Evolutionary conservation across 768 basidiomycete species (phyloP).

Genomic region (Tephrocybe sp.): DNA sequence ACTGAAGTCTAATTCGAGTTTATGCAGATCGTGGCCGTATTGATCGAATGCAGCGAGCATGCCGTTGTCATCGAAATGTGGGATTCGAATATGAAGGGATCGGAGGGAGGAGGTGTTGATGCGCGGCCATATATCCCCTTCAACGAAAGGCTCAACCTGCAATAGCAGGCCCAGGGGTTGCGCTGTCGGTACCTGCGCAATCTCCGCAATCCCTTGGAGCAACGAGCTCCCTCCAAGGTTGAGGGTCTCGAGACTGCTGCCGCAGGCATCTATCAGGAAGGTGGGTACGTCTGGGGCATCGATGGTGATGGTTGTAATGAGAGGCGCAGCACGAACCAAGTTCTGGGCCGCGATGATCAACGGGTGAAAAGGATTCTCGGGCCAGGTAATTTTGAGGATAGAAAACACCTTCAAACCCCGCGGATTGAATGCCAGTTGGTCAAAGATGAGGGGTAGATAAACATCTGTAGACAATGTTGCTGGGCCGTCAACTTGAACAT

Average conservation of each 20-base stretch:
- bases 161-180: background rate
- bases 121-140: constrained; percentile 1
- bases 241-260: background rate
- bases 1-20: constrained; percentile 1
- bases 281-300: background rate
- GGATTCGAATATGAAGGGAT: constrained; percentile 2
- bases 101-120: constrained; percentile 4
- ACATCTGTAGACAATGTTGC: background rate
- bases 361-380: background rate
- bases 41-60: background rate
- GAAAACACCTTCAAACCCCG: background rate
- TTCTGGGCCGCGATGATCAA: background rate
- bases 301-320: constrained; percentile 2
- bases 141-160: background rate
- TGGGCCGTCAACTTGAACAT: background rate
- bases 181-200: background rate
- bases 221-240: background rate
- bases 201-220: background rate
- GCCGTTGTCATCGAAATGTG: background rate
- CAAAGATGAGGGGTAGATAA: background rate
- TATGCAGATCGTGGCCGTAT: background rate
- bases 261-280: constrained; percentile 2
- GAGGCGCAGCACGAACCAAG: background rate
- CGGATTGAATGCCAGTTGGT: background rate
- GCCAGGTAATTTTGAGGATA: no score